Base-by-base conservation (phyloP, 2,329 filamentous ascomycete genomes). In the Dactylellina sp. region DNA sequence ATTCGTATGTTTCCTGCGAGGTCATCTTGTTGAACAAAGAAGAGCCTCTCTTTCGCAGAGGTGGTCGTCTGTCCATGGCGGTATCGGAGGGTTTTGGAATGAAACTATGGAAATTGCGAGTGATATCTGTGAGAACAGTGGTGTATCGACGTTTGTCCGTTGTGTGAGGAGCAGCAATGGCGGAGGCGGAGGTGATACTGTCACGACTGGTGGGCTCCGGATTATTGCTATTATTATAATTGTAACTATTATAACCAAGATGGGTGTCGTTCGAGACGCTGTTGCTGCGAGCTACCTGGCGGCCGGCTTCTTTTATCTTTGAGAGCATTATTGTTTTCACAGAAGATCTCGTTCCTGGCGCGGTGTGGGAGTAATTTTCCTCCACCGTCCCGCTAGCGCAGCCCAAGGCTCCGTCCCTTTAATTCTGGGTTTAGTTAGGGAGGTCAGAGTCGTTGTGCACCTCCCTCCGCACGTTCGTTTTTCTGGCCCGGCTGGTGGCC, bases 11-110 rank as follows among this genome's bases (percentile, higher is more conserved):
- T 16, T 74, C 70, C 24, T 65, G 70, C 32, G 70, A 65, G 20
- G 70, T 74, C 61, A 74, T 74, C 70, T 61, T 66, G 47, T 74
- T 74, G 55, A 74, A 74, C 55, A 74, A 57, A 7, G 70, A 74
- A 9, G 70, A 74, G 18, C 70, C 70, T 52, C 70, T 60, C 49
- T 74, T 74, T 46, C 70, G 64, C 35, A 74, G 18, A 24, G 35
- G 61, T 37, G 61, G 61, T 55, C 60, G 53, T 28, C 42, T 61
- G 39, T 74, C 70, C 70, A 74, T 74, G 18, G 57, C 66, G 11
- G 18, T 9, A 25, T 61, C 46, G 14, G 42, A 35, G 6, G 35
- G 39, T 39, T 22, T 11, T 37, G 61, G 12, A 18, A 60, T 56
- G 42, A 24, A 14, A 42, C 44, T 20, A 47, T 55, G 40, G 56